Base-by-base conservation (phyloP, 345 rosid species). In the Passiflora organensis region DNA sequence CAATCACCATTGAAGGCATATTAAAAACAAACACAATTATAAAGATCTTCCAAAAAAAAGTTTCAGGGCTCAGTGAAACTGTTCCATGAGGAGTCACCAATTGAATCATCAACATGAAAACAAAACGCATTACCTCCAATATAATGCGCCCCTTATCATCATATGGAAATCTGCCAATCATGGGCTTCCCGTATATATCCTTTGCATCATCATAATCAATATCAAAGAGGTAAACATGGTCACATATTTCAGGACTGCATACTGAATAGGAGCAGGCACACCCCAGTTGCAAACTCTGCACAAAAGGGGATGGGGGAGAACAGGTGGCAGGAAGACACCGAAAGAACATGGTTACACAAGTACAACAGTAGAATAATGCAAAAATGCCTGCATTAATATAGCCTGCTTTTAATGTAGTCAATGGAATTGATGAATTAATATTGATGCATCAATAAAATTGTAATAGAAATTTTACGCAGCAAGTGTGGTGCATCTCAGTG, bases 161-260 rank as follows among this genome's bases (percentile, higher is more conserved):
- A 62, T 94, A 94, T 2, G 96, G 88, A 58, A 89, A 89, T 71
- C 93, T 85, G 37, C 78, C 83, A 56, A 19, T 56, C 90, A 94
- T 80, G 47, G 90, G 62, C 60, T 75, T 83, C 52, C 99, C 97
- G 58, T 70, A 60, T 59, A 80, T 74, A 79, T 94, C 99, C 73
- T 76, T 87, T 60, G 99, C 96, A 52, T 87, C 96, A 66, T 87
- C 97, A 58, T 84, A 87, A 73, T 94, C 99, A 67, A 73, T 77
- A 63, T 72, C 82, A 21, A 89, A 94, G 63, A 89, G 97, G 82
- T 94, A 89, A n/a, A 87, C 87, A 14, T 87, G 99, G 72, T 82
- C 89, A 75, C 99, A 94, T 42, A 78, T 74, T 70, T 66, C 79
- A 64, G 95, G 82, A 53, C 55, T 62, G 73, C 99, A 94, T 17